Evolutionary conservation across 257 asterid genomes (phyloP).

Genomic region (Solanum rostratum): DNA sequence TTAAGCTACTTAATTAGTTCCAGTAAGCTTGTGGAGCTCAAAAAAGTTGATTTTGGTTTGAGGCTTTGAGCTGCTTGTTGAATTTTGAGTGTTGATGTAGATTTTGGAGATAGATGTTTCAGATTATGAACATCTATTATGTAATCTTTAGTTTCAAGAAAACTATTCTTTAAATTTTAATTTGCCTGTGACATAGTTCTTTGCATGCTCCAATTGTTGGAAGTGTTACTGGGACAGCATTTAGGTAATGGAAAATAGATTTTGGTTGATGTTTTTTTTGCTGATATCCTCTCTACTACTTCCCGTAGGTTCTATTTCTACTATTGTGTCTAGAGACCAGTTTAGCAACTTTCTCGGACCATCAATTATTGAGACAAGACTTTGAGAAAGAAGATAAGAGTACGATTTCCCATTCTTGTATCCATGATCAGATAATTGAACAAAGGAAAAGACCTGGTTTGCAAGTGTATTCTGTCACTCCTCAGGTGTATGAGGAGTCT

Average conservation of each 20-base stretch:
- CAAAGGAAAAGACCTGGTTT: slow-evolving; percentile 80
- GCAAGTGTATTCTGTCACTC: slow-evolving; percentile 68
- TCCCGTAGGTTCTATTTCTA: slow-evolving; percentile 52
- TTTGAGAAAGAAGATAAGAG: slow-evolving; percentile 26
- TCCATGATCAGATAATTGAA: slow-evolving; percentile 83
- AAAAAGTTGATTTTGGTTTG: neutral
- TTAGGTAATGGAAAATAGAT: neutral
- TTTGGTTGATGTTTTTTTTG: neutral
- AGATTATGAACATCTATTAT: neutral
- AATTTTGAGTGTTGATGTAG: neutral
- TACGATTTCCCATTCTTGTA: slow-evolving; percentile 66
- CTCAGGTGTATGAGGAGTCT: slow-evolving; percentile 60
- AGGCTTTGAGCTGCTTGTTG: neutral
- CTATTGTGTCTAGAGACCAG: slow-evolving; percentile 45
- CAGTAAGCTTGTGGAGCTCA: neutral
- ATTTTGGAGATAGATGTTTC: neutral
- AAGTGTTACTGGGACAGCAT: neutral
- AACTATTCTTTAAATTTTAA: neutral
- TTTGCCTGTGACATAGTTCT: neutral
- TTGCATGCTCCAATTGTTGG: neutral
- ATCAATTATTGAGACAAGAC: slow-evolving; percentile 27
- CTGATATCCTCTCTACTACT: neutral
- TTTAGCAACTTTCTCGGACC: slow-evolving; percentile 29
- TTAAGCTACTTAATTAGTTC: neutral
- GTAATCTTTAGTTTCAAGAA: neutral